phyloP scores from a whole-genome alignment of 192 early-diverging fungal genomes.

The Coemansia sp. region DNA sequence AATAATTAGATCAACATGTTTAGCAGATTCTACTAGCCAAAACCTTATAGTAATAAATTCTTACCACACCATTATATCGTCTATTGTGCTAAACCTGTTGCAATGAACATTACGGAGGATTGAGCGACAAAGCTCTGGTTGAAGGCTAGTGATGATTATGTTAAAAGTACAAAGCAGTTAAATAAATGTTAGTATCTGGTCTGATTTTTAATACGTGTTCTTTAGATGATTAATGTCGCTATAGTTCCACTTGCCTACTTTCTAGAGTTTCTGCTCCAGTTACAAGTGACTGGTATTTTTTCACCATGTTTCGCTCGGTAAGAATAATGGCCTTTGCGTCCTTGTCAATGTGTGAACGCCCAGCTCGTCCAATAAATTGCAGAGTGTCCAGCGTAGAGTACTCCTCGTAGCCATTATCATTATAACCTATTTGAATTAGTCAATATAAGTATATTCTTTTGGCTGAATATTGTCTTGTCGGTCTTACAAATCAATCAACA shows the following conservation, averaged over 20 bases:
- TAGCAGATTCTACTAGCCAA: not conserved
- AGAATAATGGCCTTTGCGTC: constrained; percentile 68
- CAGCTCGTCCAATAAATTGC: constrained; percentile 79
- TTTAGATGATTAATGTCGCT: no score
- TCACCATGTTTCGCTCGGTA: constrained; percentile 43
- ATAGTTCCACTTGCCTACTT: constrained; percentile 53
- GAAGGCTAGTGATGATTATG: constrained; percentile 44
- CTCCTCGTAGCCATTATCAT: constrained; percentile 49
- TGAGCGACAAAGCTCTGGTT: constrained; percentile 57
- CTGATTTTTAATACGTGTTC: no score
- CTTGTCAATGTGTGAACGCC: constrained; percentile 72
- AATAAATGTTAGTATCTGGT: not conserved
- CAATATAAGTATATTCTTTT: not conserved
- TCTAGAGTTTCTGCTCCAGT: constrained; percentile 63
- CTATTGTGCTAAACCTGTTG: constrained; percentile 35
- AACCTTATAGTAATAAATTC: not conserved
- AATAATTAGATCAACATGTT: not conserved
- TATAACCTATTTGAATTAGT: constrained; percentile 17
- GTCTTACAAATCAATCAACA: no score
- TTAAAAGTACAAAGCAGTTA: constrained; percentile 1
- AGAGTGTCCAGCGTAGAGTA: constrained; percentile 65
- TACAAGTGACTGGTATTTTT: constrained; percentile 60
- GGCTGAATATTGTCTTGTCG: not conserved
- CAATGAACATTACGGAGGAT: constrained; percentile 43
- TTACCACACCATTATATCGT: constrained; percentile 24